These are phyloP conservation scores for Brassica nigra DNA, from an alignment of 345 rosid genomes.

Conservation along the genomic window DNA sequence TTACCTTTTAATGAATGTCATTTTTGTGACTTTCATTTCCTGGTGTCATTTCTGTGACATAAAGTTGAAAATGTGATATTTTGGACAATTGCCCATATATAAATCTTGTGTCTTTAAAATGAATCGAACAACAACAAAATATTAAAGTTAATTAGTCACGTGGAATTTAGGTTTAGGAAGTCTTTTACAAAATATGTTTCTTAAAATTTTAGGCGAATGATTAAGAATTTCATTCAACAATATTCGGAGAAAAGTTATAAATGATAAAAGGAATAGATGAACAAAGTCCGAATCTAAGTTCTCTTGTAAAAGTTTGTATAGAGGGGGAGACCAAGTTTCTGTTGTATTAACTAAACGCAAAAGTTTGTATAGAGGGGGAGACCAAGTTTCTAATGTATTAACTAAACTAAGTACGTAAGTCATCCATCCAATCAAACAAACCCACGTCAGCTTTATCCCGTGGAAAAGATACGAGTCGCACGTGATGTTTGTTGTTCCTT, in stretches of 20 bases:
- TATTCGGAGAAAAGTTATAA: neutral
- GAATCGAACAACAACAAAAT: neutral
- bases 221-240: neutral
- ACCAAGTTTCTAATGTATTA: constrained; percentile 4
- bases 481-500: constrained; percentile 3
- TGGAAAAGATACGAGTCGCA: constrained; percentile 21
- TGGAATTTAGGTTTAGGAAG: neutral
- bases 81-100: no score
- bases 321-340: constrained; percentile 10
- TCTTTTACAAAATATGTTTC: neutral
- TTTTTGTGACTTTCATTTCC: no score
- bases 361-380: neutral
- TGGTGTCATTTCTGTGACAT: no score
- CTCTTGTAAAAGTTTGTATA: constrained; percentile 8
- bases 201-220: neutral
- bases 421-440: constrained; percentile 12
- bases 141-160: neutral
- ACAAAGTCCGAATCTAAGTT: constrained; percentile 15
- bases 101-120: no score
- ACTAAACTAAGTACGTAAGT: neutral
- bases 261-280: neutral
- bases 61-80: no score
- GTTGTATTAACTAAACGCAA: neutral
- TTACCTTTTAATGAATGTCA: no score
- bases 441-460: constrained; percentile 22